phyloP scores from a whole-genome alignment of 2,329 filamentous ascomycete species.

The Harringtonia aguacate region DNA sequence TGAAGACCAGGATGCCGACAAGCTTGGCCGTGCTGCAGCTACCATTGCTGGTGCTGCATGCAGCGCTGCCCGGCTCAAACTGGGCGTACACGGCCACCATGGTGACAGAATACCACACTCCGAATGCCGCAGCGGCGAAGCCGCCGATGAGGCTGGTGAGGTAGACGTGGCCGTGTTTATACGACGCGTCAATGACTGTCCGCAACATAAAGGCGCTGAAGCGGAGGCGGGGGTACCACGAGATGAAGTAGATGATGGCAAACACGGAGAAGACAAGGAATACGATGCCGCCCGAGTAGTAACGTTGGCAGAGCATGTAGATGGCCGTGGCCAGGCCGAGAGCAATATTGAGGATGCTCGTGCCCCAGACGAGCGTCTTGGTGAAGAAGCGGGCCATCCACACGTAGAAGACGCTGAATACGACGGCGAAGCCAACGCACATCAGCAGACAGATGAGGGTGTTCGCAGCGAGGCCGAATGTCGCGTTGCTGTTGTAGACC shows the following conservation, averaged over 20 bases:
- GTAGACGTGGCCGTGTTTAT: slow-evolving; percentile 76
- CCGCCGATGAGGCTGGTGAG: slow-evolving; percentile 77
- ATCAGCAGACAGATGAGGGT: slow-evolving; percentile 80
- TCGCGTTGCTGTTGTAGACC: slow-evolving; percentile 60
- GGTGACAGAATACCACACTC: slow-evolving; percentile 78
- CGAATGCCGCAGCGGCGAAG: slow-evolving; percentile 62
- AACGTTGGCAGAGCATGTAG: slow-evolving; percentile 68
- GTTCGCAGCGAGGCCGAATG: slow-evolving; percentile 64
- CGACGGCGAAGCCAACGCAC: slow-evolving; percentile 60
- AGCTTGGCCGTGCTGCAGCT: slow-evolving; percentile 67
- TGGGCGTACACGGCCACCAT: slow-evolving; percentile 78
- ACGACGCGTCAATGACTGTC: slow-evolving; percentile 76
- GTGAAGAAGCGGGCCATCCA: slow-evolving; percentile 66
- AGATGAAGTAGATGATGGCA: slow-evolving; percentile 71
- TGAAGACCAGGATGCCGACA: slow-evolving; percentile 73
- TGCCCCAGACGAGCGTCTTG: slow-evolving; percentile 87
- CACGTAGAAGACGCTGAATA: slow-evolving; percentile 70
- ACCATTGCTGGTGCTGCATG: slow-evolving; percentile 41
- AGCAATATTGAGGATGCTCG: slow-evolving; percentile 77
- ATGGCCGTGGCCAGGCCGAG: slow-evolving; percentile 78
- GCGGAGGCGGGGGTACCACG: slow-evolving; percentile 83
- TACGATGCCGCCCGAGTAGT: slow-evolving; percentile 78
- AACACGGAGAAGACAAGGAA: slow-evolving; percentile 78
- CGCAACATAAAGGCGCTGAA: slow-evolving; percentile 86
- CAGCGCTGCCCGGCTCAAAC: slow-evolving; percentile 54